phyloP scores from a whole-genome alignment of 2,329 filamentous ascomycete genomes.

The Elsinoe batatas region DNA sequence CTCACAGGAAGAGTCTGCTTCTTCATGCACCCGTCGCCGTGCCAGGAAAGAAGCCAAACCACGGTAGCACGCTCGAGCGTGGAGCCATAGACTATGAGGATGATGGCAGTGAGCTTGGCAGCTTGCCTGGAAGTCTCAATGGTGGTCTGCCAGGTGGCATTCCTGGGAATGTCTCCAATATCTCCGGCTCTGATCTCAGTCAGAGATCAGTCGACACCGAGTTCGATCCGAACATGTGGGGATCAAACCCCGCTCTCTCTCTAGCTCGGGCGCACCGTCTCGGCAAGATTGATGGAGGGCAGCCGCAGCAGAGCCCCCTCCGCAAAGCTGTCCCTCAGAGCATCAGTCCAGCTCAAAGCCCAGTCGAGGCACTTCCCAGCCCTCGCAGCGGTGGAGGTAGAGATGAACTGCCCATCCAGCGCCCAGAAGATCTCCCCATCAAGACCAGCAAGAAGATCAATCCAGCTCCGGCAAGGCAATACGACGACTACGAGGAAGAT shows the following conservation, averaged over 20 bases:
- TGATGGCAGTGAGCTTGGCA: constrained; percentile 8
- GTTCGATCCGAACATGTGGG: constrained; percentile 40
- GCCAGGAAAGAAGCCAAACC: constrained; percentile 62
- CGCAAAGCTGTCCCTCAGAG: constrained; percentile 21
- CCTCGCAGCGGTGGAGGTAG: constrained; percentile 41
- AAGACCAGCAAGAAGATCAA: neutral
- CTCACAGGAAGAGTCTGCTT: constrained; percentile 70
- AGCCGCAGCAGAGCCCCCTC: constrained; percentile 23
- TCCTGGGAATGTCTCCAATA: neutral
- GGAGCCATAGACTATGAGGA: constrained; percentile 30
- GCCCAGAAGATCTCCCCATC: constrained; percentile 26
- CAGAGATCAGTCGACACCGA: constrained; percentile 26
- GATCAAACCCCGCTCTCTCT: constrained; percentile 35
- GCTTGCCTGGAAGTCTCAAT: constrained; percentile 13
- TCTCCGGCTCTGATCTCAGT: constrained; percentile 26
- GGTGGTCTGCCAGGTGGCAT: constrained; percentile 1
- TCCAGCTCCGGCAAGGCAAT: neutral
- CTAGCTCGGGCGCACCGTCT: constrained; percentile 17
- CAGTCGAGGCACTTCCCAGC: neutral
- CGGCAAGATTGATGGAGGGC: constrained; percentile 13
- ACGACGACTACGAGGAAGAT: constrained; percentile 20
- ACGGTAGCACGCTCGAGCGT: constrained; percentile 59
- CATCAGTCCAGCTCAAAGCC: constrained; percentile 2
- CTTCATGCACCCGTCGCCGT: constrained; percentile 71
- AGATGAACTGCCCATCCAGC: constrained; percentile 51